These are phyloP conservation scores for Fusarium torulosum DNA, from an alignment of 2,329 filamentous ascomycete genomes.

Conservation along the genomic window DNA sequence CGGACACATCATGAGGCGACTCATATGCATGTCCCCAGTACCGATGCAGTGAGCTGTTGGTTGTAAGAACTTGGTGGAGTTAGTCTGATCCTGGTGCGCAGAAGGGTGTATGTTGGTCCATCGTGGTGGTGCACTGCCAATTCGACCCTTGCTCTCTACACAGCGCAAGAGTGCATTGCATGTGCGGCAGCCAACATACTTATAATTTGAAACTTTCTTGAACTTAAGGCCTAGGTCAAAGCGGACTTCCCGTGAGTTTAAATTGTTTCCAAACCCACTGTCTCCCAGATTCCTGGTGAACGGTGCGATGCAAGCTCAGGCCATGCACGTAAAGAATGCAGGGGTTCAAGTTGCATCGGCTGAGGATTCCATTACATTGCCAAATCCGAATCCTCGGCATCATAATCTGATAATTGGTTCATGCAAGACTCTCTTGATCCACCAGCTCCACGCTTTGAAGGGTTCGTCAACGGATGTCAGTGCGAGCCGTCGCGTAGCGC, in stretches of 20 bases:
- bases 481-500: not conserved
- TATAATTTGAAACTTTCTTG: not conserved
- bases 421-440: not conserved
- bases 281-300: too few species aligned
- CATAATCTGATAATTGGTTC: too few species aligned
- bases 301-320: too few species aligned
- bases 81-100: not conserved
- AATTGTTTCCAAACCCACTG: too few species aligned
- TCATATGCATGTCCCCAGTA: conserved; percentile 8
- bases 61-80: not conserved
- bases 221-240: not conserved
- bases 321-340: too few species aligned
- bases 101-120: not conserved
- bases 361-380: too few species aligned
- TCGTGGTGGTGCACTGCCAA: not conserved
- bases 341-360: too few species aligned
- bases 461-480: not conserved
- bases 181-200: not conserved
- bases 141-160: not conserved
- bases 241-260: too few species aligned
- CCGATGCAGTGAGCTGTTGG: not conserved
- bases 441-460: not conserved
- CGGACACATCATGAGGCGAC: conserved; percentile 5
- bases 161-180: not conserved
- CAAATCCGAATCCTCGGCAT: too few species aligned